Conservation (phyloP, 1,284 basidiomycete species). For the Puccinia triticina region DNA sequence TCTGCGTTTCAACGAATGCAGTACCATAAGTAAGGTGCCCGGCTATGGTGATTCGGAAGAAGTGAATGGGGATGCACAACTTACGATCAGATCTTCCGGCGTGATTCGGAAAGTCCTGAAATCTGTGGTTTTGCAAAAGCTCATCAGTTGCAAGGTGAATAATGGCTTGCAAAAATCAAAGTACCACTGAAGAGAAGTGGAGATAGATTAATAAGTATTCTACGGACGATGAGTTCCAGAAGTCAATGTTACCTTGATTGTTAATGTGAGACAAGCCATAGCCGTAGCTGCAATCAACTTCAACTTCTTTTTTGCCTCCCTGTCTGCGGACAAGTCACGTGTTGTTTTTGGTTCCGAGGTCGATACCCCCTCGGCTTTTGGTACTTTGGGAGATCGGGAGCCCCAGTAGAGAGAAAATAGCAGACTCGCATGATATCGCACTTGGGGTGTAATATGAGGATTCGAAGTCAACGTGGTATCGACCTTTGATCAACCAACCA, state of each 20-base stretch:
- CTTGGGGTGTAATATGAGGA: slow-evolving; percentile 37
- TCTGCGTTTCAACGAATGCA: not conserved
- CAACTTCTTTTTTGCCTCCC: slow-evolving; percentile 32
- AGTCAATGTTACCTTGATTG: slow-evolving; percentile 21
- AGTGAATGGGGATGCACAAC: not conserved
- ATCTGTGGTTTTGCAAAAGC: slow-evolving; percentile 41
- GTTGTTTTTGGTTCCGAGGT: not conserved
- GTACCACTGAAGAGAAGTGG: slow-evolving; percentile 26
- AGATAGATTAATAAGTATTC: not conserved
- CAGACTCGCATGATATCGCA: slow-evolving; percentile 46
- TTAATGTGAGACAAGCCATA: slow-evolving; percentile 44
- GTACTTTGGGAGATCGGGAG: slow-evolving; percentile 23
- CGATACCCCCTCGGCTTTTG: not conserved
- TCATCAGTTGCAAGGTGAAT: slow-evolving; percentile 42
- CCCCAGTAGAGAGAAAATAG: slow-evolving; percentile 49
- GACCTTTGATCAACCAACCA: slow-evolving; percentile 2
- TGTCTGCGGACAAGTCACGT: not conserved
- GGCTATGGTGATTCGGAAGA: not conserved
- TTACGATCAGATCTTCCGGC: slow-evolving; percentile 43
- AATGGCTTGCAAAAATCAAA: slow-evolving; percentile 51
- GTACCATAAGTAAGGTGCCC: not conserved
- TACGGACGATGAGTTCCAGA: not conserved
- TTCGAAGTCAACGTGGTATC: slow-evolving; percentile 39
- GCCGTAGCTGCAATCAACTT: slow-evolving; percentile 50
- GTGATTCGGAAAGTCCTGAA: slow-evolving; percentile 39